Base-by-base conservation (phyloP, 768 basidiomycete species). In the Ramaria sp. region DNA sequence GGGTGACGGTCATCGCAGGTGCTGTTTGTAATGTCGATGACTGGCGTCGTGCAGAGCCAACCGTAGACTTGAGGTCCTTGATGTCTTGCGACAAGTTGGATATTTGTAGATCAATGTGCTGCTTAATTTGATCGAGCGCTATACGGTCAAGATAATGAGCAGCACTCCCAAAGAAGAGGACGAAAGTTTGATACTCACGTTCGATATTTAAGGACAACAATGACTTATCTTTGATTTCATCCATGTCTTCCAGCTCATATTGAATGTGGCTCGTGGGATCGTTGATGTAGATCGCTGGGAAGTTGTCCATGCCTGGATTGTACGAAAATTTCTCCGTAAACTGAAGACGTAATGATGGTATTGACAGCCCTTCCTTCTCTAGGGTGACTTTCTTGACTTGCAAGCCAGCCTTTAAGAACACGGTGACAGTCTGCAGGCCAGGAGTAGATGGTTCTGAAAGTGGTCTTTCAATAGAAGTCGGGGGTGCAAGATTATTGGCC, bases 71-170 rank as follows among this genome's bases (percentile, higher is more conserved):
- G 63, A 98, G 78, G 42, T 98, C 94, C 62, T 92, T 91, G 70
- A 97, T 80, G 59, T 98, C 93, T 61, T 86, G 85, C 31, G 90
- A 83, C 17, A 99, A 73, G 0, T 73, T 74, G 0, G 88, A 83
- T 60, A 99, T 94, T 64, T 95, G 93, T 1, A 82, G 65, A 65
- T 99, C 95, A 62, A 99, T 94, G 67, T 99, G 95, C 65, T 97
- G 92, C 68, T 95, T 97, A 69, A 99, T 95, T 68, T 98, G 95
- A 70, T 99, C 94, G 54, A 98, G 83, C 22, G 92, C 95, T 99
- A 63, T 19, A 39, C 7, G 53, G 38, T 24, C 6, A 53, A 34
- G 33, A 55, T 10, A 15, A 45, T 62, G 13, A 46, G 34, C 58
- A 46, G 46, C 43, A 42, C 55, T 54, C 24, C 56, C 27, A 6